Evolutionary conservation across 345 rosid genomes (phyloP).

Genomic region (Populus davidiana): DNA sequence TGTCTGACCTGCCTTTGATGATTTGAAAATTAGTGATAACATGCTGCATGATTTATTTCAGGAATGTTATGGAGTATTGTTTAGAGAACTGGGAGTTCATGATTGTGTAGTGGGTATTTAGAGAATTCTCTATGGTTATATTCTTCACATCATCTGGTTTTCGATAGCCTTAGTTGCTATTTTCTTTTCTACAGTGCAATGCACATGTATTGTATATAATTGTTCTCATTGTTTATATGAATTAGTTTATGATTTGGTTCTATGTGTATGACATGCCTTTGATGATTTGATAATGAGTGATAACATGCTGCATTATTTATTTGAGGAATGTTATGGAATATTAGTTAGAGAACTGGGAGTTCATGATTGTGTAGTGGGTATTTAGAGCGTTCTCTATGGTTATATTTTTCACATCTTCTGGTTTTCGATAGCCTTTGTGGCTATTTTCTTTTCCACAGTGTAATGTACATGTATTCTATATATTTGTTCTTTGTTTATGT

Average conservation of each 20-base stretch:
- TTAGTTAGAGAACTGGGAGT: too few relatives aligned
- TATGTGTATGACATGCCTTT: background rate
- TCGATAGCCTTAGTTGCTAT: background rate
- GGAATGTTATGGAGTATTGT: too few relatives aligned
- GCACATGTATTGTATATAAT: conserved; percentile 12
- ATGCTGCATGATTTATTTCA: background rate
- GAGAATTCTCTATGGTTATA: too few relatives aligned
- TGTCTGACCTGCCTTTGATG: background rate
- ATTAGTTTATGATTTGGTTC: background rate
- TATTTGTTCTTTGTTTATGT: background rate
- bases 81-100: too few relatives aligned
- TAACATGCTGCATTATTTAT: background rate
- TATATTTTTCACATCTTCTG: too few relatives aligned
- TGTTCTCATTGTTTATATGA: background rate
- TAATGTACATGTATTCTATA: conserved; percentile 13
- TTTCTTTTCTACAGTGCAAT: background rate
- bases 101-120: too few relatives aligned
- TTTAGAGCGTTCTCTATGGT: too few relatives aligned
- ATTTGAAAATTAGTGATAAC: background rate
- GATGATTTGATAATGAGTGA: background rate
- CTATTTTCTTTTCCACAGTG: background rate
- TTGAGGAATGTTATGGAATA: background rate
- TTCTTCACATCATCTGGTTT: too few relatives aligned
- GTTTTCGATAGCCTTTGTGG: too few relatives aligned
- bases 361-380: too few relatives aligned